Base-by-base conservation (phyloP, 345 rosid species). In the Acer saccharum region DNA sequence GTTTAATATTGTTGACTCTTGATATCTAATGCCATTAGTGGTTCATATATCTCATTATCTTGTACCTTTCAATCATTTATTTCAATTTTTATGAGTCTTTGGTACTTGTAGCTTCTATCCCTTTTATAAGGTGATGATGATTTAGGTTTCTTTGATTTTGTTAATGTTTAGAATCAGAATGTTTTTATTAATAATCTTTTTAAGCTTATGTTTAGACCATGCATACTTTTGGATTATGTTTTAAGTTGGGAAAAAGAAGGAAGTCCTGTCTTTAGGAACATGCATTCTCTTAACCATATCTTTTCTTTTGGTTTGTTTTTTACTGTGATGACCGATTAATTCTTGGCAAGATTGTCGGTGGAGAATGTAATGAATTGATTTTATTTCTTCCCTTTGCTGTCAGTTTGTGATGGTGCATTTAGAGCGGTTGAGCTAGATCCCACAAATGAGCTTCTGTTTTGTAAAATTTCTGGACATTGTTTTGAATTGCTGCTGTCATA, bases 371-470 rank as follows among this genome's bases (percentile, higher is more conserved):
- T 60, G 57, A 14, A 3, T 70, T 44, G 54, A 39, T 69, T 65
- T 58, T 57, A 12, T 50, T 9, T 74, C 65, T 74, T 43, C 74
- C 41, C 35, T 63, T 74, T 77, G 43, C 65, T 79, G 71, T 41
- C 89, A 93, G 99, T 95, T 5, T 93, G 98, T 67, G 98, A 92
- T 70, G 99, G 92, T 57, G 85, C 95, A 65, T 93, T 98, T 87
- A 90, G 92, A 83, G 98, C 93, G 81, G 83, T 85, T 64, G 78
- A 86, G 73, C 79, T 86, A 79, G 88, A 90, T 77, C 92, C 93
- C 44, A 79, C 87, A 29, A 88, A 89, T 83, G 95, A 86, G 81
- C 84, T 88, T 43, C 71, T 90, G 87, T 98, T 95, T 71, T 95
- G 98, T 83, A 95, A 89, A 68, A 87, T 95, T 73, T 93, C 99